These are phyloP conservation scores for Datisca glomerata DNA, from an alignment of 306 rosid species.

Conservation along the genomic window DNA sequence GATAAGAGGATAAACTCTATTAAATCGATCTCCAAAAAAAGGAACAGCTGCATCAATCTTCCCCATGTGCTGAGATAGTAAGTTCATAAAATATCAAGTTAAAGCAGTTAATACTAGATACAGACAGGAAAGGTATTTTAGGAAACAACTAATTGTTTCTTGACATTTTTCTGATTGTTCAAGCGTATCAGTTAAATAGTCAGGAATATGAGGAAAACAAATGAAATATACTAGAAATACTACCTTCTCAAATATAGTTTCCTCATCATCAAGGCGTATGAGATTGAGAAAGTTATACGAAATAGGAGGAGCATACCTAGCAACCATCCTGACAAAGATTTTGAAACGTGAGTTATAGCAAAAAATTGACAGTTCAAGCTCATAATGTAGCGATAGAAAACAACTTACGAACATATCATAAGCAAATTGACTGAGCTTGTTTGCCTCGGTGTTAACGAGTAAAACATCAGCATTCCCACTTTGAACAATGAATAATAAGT, in stretches of 20 bases:
- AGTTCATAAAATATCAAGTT: conserved; percentile 18
- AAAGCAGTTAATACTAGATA: conserved; percentile 8
- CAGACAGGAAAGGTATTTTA: background rate
- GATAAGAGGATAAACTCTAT: conserved; percentile 87
- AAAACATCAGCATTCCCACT: conserved; percentile 80
- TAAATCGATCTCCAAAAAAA: conserved; percentile 72
- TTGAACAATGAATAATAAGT: conserved; percentile 93
- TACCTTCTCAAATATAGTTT: conserved; percentile 85
- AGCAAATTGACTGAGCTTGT: conserved; percentile 93
- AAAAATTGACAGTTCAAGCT: conserved; percentile 3
- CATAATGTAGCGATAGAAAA: background rate
- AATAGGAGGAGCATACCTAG: conserved; percentile 97
- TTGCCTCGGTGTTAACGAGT: conserved; percentile 89
- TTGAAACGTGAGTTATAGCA: conserved; percentile 10
- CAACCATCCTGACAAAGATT: conserved; percentile 63
- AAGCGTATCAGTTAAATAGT: too few relatives aligned
- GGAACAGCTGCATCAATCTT: conserved; percentile 76
- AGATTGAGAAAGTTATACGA: conserved; percentile 95
- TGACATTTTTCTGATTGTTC: too few relatives aligned
- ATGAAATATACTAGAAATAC: conserved; percentile 1
- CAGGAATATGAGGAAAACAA: background rate
- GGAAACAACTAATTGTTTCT: background rate
- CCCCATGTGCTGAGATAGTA: conserved; percentile 83
- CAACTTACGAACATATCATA: conserved; percentile 98
- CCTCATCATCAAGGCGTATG: conserved; percentile 44